Base-by-base conservation (phyloP, 2,329 filamentous ascomycete species). In the Daldinia sp. region DNA sequence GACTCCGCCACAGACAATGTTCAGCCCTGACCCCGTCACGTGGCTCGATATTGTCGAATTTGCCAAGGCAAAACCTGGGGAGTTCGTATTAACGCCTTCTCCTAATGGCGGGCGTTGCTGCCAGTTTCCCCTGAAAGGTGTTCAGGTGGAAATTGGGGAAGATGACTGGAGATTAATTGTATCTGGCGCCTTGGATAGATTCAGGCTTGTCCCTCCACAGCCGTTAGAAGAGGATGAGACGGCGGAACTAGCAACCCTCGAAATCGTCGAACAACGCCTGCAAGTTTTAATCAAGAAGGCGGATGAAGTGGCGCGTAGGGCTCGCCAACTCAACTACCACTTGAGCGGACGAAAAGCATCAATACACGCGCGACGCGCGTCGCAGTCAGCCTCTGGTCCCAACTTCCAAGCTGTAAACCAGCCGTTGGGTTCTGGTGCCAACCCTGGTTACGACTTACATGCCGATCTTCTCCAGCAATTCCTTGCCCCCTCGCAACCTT, bases 11-110 rank as follows among this genome's bases (percentile, higher is more conserved):
- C 74, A 92, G 87, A 79, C 89, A 81, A 76, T 88, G 85, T 81
- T 86, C 35, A 87, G 85, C 4, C 85, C 85, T 5, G 73, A 79
- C 57, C 74, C 78, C 6, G 87, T 96, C 63, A 91, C 89, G 12
- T 97, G 93, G 93, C 84, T 96, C 42, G 93, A 97, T 75, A 90
- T 97, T 59, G 92, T 97, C 72, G 89, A 92, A 72, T 96, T 94
- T 80, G 92, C 93, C 70, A 92, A 92, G 76, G 89, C 89, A 71
- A 94, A 93, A 70, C 92, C 93, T 0, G 86, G 89, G 72, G 92
- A 95, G 62, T 96, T 97, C 79, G 87, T 88, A 37, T 82, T 97
- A 58, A 89, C 88, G 61, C 89, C 92, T 64, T 86, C 87, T 69
- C 85, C 88, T 50, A 90, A 92, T 72, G 91, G 92, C 20, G 82